Evolutionary conservation across 1,284 basidiomycete genomes (phyloP).

Genomic region (Irpex sp.): DNA sequence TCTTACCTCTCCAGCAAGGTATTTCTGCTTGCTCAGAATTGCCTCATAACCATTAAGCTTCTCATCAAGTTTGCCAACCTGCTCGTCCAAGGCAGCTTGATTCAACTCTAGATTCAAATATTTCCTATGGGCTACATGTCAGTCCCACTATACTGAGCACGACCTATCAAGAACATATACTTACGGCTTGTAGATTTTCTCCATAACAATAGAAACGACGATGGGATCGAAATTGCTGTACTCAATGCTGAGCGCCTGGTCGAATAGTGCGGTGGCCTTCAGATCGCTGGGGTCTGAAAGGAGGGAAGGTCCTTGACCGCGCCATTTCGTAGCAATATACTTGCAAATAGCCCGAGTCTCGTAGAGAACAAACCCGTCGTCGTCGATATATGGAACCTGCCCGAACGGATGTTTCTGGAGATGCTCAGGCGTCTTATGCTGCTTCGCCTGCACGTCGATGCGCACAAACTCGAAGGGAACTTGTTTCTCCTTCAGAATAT

Average conservation of each 20-base stretch:
- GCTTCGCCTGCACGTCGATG: conserved; percentile 38
- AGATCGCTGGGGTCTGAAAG: conserved; percentile 28
- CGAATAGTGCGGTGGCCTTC: conserved; percentile 42
- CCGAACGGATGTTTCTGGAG: conserved; percentile 58
- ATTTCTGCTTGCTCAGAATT: conserved; percentile 41
- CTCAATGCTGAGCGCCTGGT: conserved; percentile 56
- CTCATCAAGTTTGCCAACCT: conserved; percentile 24
- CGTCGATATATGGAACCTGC: conserved; percentile 63
- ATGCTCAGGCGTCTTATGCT: conserved; percentile 45
- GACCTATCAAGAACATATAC: conserved; percentile 52
- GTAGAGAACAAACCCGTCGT: conserved; percentile 43
- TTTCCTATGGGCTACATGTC: background rate
- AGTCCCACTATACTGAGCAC: conserved; percentile 1
- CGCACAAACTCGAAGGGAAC: conserved; percentile 46
- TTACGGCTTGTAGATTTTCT: conserved; percentile 47
- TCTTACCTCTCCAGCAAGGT: conserved; percentile 44
- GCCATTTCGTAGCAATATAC: conserved; percentile 35
- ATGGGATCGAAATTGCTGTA: conserved; percentile 45
- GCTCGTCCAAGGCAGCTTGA: conserved; percentile 2
- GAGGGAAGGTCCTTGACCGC: conserved; percentile 27
- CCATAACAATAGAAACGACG: conserved; percentile 34
- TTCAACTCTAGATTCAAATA: conserved; percentile 11
- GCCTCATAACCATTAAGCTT: conserved; percentile 44
- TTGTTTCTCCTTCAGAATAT: conserved; percentile 46
- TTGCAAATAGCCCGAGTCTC: conserved; percentile 53